Base-by-base conservation (phyloP, 768 basidiomycete species). In the Suillus brevipes region DNA sequence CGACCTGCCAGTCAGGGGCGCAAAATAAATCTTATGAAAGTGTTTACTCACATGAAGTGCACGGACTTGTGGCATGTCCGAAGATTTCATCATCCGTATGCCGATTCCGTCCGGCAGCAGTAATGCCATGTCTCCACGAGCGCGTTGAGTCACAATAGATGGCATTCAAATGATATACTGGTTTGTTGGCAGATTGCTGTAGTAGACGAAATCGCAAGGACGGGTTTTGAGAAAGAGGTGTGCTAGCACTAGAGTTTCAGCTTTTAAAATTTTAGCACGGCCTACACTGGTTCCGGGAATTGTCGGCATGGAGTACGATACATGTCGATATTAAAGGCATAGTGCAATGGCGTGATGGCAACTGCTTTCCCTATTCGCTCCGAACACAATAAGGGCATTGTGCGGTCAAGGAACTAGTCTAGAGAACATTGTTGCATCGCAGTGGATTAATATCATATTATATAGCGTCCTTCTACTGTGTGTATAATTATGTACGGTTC, bases 11-110 rank as follows among this genome's bases (percentile, higher is more conserved):
- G 25, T 61, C 37, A 28, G 40, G 14, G 25, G 36, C 43, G 37
- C 3, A 28, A 28, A 28, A 16, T 50, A 25, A 56, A 34, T 28
- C 28, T 28, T 31, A 55, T 20, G 3, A 59, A 38, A 20, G 28
- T 9, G 40, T 36, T 2, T 7, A 63, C 76, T 50, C 50, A 73
- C 75, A 47, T 76, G 75, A 25, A 76, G 52, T 23, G 61, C 57
- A 57, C 73, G 72, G 31, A 78, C 67, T 38, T 71, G 69, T 16
- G 68, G 67, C 36, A 78, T 64, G 37, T 76, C 75, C 2, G 75
- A 70, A 42, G 73, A 60, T 31, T 69, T 76, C 75, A 76, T 75
- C 25, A 62, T 31, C 9, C 75, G 75, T 8, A 76, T 60, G 20
- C 36, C 43, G 37, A 77, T 25, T 8, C 57, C 62, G 9, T 58